Evolutionary conservation across 805 yeast genomes (phyloP).

Genomic region (Ascoidea tarda): DNA sequence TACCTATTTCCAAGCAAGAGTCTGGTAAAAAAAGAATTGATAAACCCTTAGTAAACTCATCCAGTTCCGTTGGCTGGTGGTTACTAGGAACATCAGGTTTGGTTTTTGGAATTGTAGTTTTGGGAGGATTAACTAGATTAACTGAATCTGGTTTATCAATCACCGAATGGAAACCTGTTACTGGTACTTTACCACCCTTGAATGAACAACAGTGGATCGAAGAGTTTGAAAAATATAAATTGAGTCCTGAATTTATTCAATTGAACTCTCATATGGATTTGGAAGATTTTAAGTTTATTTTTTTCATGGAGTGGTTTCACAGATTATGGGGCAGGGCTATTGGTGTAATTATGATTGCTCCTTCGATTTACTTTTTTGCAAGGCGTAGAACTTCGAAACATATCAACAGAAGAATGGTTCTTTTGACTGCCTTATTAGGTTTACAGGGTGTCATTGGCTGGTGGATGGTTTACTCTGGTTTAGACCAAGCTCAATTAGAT

Average conservation of each 20-base stretch:
- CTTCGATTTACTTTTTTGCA: conserved; percentile 71
- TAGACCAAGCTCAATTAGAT: conserved; percentile 63
- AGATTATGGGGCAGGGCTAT: conserved; percentile 85
- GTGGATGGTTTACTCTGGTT: conserved; percentile 99
- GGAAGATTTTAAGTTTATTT: conserved; percentile 90
- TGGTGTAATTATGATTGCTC: conserved; percentile 70
- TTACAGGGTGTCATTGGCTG: conserved; percentile 95
- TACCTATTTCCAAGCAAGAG: background rate
- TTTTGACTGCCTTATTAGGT: conserved; percentile 68
- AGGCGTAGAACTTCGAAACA: conserved; percentile 51
- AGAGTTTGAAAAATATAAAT: conserved; percentile 70
- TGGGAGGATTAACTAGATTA: conserved; percentile 90
- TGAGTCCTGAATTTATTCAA: conserved; percentile 83
- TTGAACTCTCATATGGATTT: conserved; percentile 79
- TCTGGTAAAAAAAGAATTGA: conserved; percentile 1
- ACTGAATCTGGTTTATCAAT: conserved; percentile 94
- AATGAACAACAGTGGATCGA: conserved; percentile 69
- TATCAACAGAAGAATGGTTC: conserved; percentile 53
- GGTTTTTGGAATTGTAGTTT: conserved; percentile 89
- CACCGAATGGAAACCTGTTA: conserved; percentile 97
- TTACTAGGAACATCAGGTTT: conserved; percentile 74
- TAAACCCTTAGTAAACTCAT: conserved; percentile 21
- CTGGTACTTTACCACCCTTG: conserved; percentile 88
- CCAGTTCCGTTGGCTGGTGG: conserved; percentile 71
- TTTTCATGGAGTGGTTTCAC: conserved; percentile 96